Evolutionary conservation across 139 green algal species (phyloP).

Genomic region (Desmodesmus armatus): DNA sequence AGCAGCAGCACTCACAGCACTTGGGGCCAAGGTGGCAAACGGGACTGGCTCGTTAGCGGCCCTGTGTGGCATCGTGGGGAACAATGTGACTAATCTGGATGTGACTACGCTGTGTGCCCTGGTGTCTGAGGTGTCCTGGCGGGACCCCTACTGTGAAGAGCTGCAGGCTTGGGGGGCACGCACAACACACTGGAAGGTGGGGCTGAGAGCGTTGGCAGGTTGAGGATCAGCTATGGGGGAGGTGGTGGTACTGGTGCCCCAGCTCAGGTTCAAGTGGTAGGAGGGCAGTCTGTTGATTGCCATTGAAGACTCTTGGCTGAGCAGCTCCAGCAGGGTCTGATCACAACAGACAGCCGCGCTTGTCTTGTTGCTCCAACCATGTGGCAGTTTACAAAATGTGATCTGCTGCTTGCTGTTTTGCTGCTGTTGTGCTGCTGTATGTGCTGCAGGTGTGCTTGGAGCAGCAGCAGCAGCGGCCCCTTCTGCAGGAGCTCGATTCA

Average conservation of each 20-base stretch:
- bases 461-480: slow-evolving; percentile 45
- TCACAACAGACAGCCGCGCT: too few relatives aligned
- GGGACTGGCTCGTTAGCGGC: slow-evolving; percentile 9
- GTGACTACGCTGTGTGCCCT: slow-evolving; percentile 73
- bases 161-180: slow-evolving; percentile 45
- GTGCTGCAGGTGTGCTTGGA: slow-evolving; percentile 59
- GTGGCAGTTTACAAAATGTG: too few relatives aligned
- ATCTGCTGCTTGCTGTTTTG: background rate
- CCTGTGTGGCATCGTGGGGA: background rate
- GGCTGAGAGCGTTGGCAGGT: too few relatives aligned
- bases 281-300: too few relatives aligned
- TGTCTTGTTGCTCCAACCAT: background rate
- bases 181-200: slow-evolving; percentile 26
- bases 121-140: slow-evolving; percentile 57
- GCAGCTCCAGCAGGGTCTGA: too few relatives aligned
- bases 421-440: background rate
- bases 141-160: background rate
- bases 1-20: slow-evolving; percentile 28
- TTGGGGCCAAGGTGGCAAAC: slow-evolving; percentile 57
- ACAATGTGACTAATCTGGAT: slow-evolving; percentile 55
- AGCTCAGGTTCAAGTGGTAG: too few relatives aligned
- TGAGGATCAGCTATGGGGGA: too few relatives aligned
- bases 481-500: slow-evolving; percentile 47
- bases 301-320: too few relatives aligned
- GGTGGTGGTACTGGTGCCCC: too few relatives aligned